Evolutionary conservation across 495 filamentous ascomycete genomes (phyloP).

Genomic region (Aspergillus nidulans): DNA sequence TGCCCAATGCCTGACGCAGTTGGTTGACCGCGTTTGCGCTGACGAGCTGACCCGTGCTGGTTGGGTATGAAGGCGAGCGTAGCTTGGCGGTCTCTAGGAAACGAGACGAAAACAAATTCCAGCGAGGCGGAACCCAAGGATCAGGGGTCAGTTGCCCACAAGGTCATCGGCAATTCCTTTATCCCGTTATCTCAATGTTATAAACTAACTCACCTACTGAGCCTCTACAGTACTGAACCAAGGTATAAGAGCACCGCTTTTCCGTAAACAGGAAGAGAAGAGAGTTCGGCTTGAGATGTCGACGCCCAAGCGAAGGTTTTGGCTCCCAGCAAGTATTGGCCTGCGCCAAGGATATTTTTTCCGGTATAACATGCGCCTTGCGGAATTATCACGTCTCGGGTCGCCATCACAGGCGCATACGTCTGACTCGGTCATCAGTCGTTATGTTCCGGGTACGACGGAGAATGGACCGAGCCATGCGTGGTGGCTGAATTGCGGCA

Average conservation of each 20-base stretch:
- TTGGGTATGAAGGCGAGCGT: conserved; percentile 4
- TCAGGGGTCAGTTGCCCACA: not conserved
- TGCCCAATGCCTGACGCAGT: conserved; percentile 5
- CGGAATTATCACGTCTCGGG: not conserved
- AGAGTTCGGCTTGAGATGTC: not conserved
- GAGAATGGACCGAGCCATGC: not conserved
- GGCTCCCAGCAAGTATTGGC: conserved; percentile 2
- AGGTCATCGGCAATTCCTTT: not conserved
- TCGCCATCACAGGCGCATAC: not conserved
- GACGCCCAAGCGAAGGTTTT: conserved; percentile 2
- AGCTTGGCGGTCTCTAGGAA: conserved; percentile 11
- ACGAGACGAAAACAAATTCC: not conserved
- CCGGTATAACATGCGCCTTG: not conserved
- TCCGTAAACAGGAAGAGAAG: not conserved
- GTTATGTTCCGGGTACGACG: not conserved
- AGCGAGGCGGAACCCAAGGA: conserved; percentile 5
- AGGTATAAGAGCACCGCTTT: not conserved
- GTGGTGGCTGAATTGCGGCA: not conserved
- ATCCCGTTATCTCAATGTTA: not conserved
- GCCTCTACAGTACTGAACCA: not conserved
- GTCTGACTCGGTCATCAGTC: conserved; percentile 1
- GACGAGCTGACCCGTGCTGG: conserved; percentile 9
- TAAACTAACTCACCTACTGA: not conserved
- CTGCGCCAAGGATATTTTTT: not conserved
- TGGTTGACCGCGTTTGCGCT: not conserved